These are phyloP conservation scores for Alternaria sp. DNA, from an alignment of 2,329 filamentous ascomycete species.

Conservation along the genomic window DNA sequence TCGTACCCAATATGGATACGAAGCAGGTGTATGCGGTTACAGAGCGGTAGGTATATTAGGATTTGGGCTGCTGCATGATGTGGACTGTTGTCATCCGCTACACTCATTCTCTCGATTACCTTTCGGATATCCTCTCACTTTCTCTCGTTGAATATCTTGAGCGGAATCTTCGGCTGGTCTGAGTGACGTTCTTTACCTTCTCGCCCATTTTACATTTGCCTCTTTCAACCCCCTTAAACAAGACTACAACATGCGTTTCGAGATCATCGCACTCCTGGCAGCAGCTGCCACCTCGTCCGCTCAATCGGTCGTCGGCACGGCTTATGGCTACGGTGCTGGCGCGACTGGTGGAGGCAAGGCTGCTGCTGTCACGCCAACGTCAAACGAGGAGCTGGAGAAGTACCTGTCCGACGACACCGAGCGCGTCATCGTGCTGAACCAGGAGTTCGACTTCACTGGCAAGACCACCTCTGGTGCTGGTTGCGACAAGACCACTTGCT, in stretches of 20 bases:
- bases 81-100: neutral
- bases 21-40: neutral
- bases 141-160: slow-evolving; percentile 24
- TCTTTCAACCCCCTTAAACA: neutral
- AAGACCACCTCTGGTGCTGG: slow-evolving; percentile 25
- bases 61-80: neutral
- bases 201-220: neutral
- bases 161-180: slow-evolving; percentile 31
- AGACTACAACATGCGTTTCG: slow-evolving; percentile 24
- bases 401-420: slow-evolving; percentile 27
- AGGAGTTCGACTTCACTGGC: slow-evolving; percentile 36
- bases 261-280: slow-evolving; percentile 19
- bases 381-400: slow-evolving; percentile 27
- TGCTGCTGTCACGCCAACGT: slow-evolving; percentile 28
- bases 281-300: slow-evolving; percentile 23
- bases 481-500: slow-evolving; percentile 28
- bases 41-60: neutral
- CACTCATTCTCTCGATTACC: slow-evolving; percentile 7
- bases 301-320: slow-evolving; percentile 31
- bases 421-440: slow-evolving; percentile 28
- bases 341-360: slow-evolving; percentile 33
- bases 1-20: neutral
- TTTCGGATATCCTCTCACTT: slow-evolving; percentile 12
- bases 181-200: slow-evolving; percentile 22
- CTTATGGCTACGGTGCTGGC: slow-evolving; percentile 32